Evolutionary conservation across 306 rosid genomes (phyloP).

Genomic region (Boehmeria nivea): DNA sequence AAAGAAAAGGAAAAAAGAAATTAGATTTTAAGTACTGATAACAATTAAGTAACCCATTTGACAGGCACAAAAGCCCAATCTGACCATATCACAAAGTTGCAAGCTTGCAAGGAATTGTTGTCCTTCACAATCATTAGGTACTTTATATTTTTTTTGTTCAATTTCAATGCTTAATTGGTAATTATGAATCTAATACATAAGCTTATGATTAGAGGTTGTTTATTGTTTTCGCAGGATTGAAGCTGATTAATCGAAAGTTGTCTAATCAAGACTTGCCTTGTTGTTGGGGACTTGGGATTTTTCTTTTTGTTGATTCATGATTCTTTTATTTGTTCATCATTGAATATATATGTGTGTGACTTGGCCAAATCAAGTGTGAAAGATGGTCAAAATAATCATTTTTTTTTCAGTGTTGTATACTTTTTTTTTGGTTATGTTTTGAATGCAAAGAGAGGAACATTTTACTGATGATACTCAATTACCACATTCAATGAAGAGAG

Average conservation of each 20-base stretch:
- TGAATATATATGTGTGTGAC: constrained; percentile 31
- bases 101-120: constrained; percentile 15
- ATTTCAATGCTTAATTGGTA: neutral
- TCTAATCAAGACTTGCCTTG: constrained; percentile 21
- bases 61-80: constrained; percentile 34
- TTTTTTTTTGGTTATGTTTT: constrained; percentile 16
- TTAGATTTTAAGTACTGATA: neutral
- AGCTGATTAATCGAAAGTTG: too few relatives aligned
- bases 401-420: constrained; percentile 15
- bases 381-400: constrained; percentile 56
- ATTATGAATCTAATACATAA: neutral
- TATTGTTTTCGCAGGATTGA: constrained; percentile 49
- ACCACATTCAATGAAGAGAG: constrained; percentile 3
- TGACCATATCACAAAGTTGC: constrained; percentile 34
- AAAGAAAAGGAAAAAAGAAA: neutral
- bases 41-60: constrained; percentile 41
- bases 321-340: constrained; percentile 56
- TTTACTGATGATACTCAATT: constrained; percentile 7
- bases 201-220: constrained; percentile 31
- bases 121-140: constrained; percentile 20
- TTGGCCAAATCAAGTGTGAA: constrained; percentile 47
- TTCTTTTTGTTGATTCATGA: constrained; percentile 45
- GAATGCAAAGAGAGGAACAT: constrained; percentile 28
- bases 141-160: neutral
- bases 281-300: constrained; percentile 42